Evolutionary conservation across 139 green algal species (phyloP), one percentile per base, ranked within the genome.

Genomic region (Yamagishiella unicocca): DNA sequence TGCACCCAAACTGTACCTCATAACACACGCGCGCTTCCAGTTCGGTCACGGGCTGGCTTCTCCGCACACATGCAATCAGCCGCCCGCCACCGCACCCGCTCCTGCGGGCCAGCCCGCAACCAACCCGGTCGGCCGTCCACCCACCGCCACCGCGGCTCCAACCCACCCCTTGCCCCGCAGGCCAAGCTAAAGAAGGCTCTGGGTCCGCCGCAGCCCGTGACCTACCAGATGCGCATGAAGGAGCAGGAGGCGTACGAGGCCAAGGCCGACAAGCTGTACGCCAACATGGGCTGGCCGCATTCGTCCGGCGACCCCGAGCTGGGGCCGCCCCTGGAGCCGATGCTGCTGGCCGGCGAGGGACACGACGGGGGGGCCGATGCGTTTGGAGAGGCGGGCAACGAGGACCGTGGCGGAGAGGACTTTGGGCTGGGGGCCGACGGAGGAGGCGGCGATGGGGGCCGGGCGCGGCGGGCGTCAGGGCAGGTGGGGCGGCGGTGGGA

Each of bases 141-240:
- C n/a, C n/a, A n/a, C n/a, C n/a, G n/a, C n/a, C n/a, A n/a, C n/a
- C n/a, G n/a, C n/a, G n/a, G 6, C n/a, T 6, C 58, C 58, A 67
- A 67, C n/a, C 8, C 64, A 21, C 64, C 29, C 64, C 64, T 7
- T 9, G n/a, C 31, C 33, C 17, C 19, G 9, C 81, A 87, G 81
- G 66, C 38, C 45, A 78, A 78, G 66, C 43, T 78, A 10, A 86
- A 86, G 80, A 77, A 77, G 80, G 37, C 62, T 12, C 81, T 78
- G 43, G 64, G 43, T 10, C 64, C 81, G 4, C 81, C 81, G 24
- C 64, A 87, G 66, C 81, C 81, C 8, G 33, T 70, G 45, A 79
- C 64, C 33, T 68, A 27, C 31, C 43, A 68, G 66, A 87, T 79
- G 81, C 53, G 55, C 17, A 77, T 86, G 62, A 64, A 77, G 64